Percentiles rank a stretch among this genome's conserved stretches.
Evolutionary conservation across 176 grass and related monocot species (phyloP).

Genomic region (Cenchrus fungigraminus): DNA sequence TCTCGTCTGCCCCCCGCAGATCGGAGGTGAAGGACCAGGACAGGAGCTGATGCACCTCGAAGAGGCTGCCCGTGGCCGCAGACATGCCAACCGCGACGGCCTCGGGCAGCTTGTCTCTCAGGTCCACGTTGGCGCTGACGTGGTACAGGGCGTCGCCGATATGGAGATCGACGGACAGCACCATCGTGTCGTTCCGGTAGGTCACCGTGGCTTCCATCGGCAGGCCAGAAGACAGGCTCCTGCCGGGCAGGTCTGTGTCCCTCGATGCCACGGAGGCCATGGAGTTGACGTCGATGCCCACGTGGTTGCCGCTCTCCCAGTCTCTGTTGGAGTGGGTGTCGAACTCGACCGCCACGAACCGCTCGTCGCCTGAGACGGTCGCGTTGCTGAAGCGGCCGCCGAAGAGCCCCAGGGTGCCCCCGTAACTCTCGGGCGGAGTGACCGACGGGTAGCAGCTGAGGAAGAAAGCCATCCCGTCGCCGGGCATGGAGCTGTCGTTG

Average conservation of each 20-base stretch:
- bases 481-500: too few species aligned
- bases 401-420: neutral
- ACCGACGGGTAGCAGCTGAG: neutral
- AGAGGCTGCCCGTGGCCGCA: neutral
- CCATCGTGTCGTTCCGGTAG: neutral
- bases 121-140: neutral
- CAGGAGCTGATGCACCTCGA: neutral
- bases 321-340: neutral
- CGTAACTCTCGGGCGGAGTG: neutral
- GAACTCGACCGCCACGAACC: slow-evolving; percentile 15
- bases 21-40: slow-evolving; percentile 1
- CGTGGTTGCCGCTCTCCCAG: neutral
- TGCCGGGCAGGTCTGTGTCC: too few species aligned
- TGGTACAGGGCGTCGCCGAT: neutral
- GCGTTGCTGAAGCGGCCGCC: neutral
- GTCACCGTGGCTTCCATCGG: neutral
- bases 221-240: too few species aligned
- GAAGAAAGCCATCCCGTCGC: slow-evolving; percentile 15
- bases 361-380: neutral
- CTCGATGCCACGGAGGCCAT: neutral
- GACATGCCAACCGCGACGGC: neutral
- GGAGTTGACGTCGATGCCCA: slow-evolving; percentile 24
- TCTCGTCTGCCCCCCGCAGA: neutral
- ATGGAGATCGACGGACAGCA: neutral
- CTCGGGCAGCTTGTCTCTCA: neutral